phyloP scores from a whole-genome alignment of 2,329 filamentous ascomycete species.

The Ophiostoma ips region DNA sequence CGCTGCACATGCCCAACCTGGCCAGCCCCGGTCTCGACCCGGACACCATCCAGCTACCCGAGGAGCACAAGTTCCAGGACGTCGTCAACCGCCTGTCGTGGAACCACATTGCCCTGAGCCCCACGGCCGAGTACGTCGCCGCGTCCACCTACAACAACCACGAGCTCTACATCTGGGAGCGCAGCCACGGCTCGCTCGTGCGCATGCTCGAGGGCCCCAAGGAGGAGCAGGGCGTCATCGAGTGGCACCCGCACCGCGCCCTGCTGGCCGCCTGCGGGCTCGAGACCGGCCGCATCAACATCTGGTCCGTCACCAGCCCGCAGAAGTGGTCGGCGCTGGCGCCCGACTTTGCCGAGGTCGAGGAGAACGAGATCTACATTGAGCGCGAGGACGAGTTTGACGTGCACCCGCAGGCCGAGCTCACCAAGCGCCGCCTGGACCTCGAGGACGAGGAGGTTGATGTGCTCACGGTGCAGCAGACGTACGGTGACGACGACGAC shows the following conservation, averaged over 20 bases:
- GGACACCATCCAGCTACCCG: constrained; percentile 74
- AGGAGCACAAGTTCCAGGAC: constrained; percentile 97
- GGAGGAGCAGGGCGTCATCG: constrained; percentile 89
- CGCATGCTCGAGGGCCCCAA: constrained; percentile 95
- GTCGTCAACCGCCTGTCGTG: constrained; percentile 88
- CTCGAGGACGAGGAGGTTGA: constrained; percentile 90
- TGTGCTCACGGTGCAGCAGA: constrained; percentile 62
- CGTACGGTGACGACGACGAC: constrained; percentile 45
- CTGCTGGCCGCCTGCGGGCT: constrained; percentile 83
- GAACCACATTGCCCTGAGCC: constrained; percentile 95
- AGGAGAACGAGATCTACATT: constrained; percentile 95
- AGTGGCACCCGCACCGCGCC: constrained; percentile 87
- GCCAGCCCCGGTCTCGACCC: constrained; percentile 56
- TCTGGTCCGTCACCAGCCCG: constrained; percentile 89
- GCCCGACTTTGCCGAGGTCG: constrained; percentile 91
- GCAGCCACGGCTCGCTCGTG: constrained; percentile 80
- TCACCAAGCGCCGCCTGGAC: constrained; percentile 80
- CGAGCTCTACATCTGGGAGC: constrained; percentile 97
- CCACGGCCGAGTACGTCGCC: constrained; percentile 87
- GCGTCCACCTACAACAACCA: constrained; percentile 97
- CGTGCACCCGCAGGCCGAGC: constrained; percentile 87
- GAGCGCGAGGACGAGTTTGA: constrained; percentile 97
- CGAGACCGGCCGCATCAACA: constrained; percentile 84
- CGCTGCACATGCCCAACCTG: constrained; percentile 74
- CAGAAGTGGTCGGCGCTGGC: constrained; percentile 96